Evolutionary conservation across 2,329 filamentous ascomycete species (phyloP).

Genomic region (Pseudogymnoascus sp.): DNA sequence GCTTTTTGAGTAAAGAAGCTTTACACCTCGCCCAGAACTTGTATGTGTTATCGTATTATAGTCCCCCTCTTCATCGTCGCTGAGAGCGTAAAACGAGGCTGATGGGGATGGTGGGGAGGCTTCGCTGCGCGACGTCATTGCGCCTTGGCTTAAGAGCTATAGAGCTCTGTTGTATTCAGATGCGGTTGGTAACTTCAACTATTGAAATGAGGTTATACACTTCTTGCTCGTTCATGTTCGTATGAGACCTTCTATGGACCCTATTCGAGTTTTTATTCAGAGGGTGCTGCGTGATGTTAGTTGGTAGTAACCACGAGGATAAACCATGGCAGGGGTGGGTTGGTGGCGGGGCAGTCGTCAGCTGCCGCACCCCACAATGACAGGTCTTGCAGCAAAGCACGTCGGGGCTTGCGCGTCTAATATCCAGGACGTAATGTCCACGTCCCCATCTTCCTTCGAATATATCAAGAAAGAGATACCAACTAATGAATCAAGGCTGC

Average conservation of each 20-base stretch:
- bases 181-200: background rate
- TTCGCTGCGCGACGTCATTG: conserved; percentile 26
- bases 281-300: conserved; percentile 1
- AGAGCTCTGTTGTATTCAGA: background rate
- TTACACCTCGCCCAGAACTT: conserved; percentile 72
- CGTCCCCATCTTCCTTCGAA: background rate
- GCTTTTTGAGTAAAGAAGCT: conserved; percentile 92
- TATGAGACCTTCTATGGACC: background rate
- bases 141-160: conserved; percentile 4
- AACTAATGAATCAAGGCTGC: background rate
- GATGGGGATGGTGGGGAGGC: conserved; percentile 57
- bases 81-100: conserved; percentile 89
- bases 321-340: conserved; percentile 4
- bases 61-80: conserved; percentile 89
- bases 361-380: conserved; percentile 9
- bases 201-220: background rate
- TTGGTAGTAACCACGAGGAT: background rate
- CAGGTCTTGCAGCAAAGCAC: background rate
- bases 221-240: background rate
- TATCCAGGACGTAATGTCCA: background rate
- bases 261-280: background rate
- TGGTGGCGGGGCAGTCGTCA: conserved; percentile 11
- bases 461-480: background rate
- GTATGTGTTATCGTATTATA: conserved; percentile 89
- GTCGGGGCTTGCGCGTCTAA: conserved; percentile 1